Evolutionary conservation across 1,284 basidiomycete species (phyloP).

Genomic region (Schizopora paradoxa): DNA sequence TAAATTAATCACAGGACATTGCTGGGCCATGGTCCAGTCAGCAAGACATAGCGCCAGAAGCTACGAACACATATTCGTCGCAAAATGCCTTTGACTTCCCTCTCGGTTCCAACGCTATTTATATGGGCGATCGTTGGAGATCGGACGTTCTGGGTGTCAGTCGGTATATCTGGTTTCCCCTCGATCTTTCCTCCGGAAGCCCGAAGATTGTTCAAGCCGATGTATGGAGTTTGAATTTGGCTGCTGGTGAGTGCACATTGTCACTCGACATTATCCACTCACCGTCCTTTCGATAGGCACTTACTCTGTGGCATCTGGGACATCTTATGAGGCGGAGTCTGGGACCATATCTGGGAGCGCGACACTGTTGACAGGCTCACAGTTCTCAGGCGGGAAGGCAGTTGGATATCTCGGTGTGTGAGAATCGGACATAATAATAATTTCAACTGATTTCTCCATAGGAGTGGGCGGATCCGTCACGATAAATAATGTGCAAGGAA

Average conservation of each 20-base stretch:
- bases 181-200: slow-evolving; percentile 46
- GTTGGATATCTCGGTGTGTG: slow-evolving; percentile 51
- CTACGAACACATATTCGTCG: slow-evolving; percentile 53
- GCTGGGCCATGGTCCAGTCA: slow-evolving; percentile 53
- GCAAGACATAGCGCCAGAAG: slow-evolving; percentile 47
- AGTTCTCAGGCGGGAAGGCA: slow-evolving; percentile 48
- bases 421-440: background rate
- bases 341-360: slow-evolving; percentile 48
- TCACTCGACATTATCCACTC: background rate
- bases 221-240: slow-evolving; percentile 50
- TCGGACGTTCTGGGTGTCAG: slow-evolving; percentile 50
- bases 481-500: slow-evolving; percentile 52
- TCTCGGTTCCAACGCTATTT: slow-evolving; percentile 46
- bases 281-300: slow-evolving; percentile 31
- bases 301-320: slow-evolving; percentile 45
- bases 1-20: slow-evolving; percentile 36
- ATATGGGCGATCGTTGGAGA: slow-evolving; percentile 64
- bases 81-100: slow-evolving; percentile 56
- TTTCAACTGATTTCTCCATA: slow-evolving; percentile 20
- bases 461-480: slow-evolving; percentile 55
- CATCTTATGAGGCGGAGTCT: slow-evolving; percentile 51
- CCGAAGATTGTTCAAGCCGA: slow-evolving; percentile 53
- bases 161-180: slow-evolving; percentile 56
- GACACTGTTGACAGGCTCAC: slow-evolving; percentile 35
- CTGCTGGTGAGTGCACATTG: slow-evolving; percentile 31